phyloP scores from a whole-genome alignment of 2,329 filamentous ascomycete species.

The Stagonosporopsis chrysanthemi region DNA sequence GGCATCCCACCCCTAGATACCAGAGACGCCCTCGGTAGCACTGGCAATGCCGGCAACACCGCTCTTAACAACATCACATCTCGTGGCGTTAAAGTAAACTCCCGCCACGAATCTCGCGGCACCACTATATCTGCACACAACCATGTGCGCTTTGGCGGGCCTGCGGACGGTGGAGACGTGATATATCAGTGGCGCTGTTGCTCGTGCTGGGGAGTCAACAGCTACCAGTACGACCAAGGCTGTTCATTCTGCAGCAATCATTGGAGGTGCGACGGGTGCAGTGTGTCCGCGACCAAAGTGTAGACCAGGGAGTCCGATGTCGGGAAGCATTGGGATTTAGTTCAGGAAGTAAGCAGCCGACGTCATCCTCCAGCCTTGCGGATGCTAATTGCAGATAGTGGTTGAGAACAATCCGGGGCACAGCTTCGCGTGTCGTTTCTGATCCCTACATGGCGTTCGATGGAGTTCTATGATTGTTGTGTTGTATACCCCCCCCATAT shows the following conservation, averaged over 20 bases:
- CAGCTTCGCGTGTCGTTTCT: neutral
- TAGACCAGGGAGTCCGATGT: neutral
- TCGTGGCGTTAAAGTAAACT: neutral
- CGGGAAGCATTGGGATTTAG: neutral
- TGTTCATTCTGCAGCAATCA: slow-evolving; percentile 7
- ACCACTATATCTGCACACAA: neutral
- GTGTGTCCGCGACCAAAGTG: neutral
- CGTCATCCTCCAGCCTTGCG: too few species aligned
- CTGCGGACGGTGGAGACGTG: neutral
- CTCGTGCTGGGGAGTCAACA: slow-evolving; percentile 2
- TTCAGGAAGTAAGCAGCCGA: neutral
- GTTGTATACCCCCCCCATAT: neutral
- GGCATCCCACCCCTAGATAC: neutral
- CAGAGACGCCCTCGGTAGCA: neutral
- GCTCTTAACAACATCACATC: neutral
- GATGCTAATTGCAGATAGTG: neutral
- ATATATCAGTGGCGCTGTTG: slow-evolving; percentile 8
- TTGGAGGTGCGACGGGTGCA: neutral
- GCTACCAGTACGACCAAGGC: neutral
- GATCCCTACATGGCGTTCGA: neutral
- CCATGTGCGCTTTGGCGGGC: neutral
- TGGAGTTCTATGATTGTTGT: neutral
- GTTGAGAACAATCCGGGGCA: neutral
- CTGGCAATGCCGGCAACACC: neutral
- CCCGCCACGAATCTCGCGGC: neutral